Percentiles rank a stretch among this genome's conserved stretches.
Evolutionary conservation across 495 filamentous ascomycete genomes (phyloP).

Genomic region (Elasticomyces elasticus): DNA sequence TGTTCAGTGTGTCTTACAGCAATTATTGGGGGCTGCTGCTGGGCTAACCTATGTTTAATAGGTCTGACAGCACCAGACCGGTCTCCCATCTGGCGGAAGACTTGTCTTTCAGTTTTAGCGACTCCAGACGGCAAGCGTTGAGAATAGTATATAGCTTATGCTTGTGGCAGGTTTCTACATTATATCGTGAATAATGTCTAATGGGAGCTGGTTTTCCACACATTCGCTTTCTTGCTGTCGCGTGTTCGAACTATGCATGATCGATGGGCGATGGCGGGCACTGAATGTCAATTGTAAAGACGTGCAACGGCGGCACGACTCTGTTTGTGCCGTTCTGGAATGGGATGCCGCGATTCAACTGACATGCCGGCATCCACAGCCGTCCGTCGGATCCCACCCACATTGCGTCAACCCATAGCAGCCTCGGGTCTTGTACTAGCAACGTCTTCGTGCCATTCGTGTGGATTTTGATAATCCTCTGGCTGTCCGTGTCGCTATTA

Average conservation of each 20-base stretch:
- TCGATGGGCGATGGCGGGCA: slow-evolving; percentile 16
- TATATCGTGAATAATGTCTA: neutral
- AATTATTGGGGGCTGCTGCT: too few species aligned
- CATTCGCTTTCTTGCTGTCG: neutral
- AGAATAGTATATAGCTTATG: too few species aligned
- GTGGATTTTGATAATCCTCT: slow-evolving; percentile 26
- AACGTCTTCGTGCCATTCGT: slow-evolving; percentile 22
- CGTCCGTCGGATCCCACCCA: slow-evolving; percentile 24
- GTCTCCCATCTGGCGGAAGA: too few species aligned
- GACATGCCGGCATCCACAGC: slow-evolving; percentile 29
- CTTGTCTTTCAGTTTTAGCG: too few species aligned
- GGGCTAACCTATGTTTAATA: too few species aligned
- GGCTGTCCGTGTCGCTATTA: slow-evolving; percentile 23
- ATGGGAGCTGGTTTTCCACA: slow-evolving; percentile 12
- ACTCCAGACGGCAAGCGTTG: too few species aligned
- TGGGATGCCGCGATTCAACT: slow-evolving; percentile 25
- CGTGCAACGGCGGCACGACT: slow-evolving; percentile 12
- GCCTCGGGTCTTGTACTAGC: slow-evolving; percentile 25
- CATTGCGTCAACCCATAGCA: slow-evolving; percentile 31
- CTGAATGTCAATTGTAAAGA: slow-evolving; percentile 19
- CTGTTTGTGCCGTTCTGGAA: slow-evolving; percentile 20
- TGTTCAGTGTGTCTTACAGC: too few species aligned
- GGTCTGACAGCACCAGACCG: too few species aligned
- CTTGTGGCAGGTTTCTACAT: too few species aligned
- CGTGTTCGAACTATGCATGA: slow-evolving; percentile 11